These are phyloP conservation scores for Fusarium guadeloupense DNA, from an alignment of 2,329 filamentous ascomycete species.

Conservation along the genomic window DNA sequence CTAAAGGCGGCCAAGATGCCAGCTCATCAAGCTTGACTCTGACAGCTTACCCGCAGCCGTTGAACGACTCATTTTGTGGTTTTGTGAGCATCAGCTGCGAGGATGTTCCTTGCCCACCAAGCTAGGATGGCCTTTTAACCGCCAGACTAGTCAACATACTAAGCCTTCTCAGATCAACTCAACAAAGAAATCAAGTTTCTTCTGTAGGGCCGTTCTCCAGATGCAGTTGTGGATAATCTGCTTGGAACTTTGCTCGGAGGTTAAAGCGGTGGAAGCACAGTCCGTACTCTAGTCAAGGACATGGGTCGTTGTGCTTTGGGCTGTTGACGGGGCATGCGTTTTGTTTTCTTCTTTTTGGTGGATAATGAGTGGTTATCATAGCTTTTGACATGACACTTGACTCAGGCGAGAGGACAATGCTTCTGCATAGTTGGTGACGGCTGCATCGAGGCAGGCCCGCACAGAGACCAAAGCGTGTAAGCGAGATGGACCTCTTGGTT, in stretches of 20 bases:
- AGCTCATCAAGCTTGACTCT: conserved; percentile 30
- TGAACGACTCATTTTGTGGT: conserved; percentile 5
- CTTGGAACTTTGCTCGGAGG: conserved; percentile 12
- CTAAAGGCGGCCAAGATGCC: conserved; percentile 11
- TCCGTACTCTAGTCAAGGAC: conserved; percentile 6
- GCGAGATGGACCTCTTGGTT: not conserved
- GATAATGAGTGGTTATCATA: not conserved
- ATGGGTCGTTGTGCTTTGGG: not conserved
- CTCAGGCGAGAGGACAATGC: conserved; percentile 1
- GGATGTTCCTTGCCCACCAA: conserved; percentile 20
- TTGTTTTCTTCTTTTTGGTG: not conserved
- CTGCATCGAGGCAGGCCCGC: conserved; percentile 7
- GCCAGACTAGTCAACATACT: conserved; percentile 30
- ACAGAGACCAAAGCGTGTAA: conserved; percentile 19
- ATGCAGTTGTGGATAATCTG: conserved; percentile 17
- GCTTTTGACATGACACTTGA: conserved; percentile 3
- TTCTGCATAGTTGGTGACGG: not conserved
- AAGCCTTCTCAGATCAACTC: conserved; percentile 23
- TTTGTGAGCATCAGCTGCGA: conserved; percentile 15
- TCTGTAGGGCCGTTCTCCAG: conserved; percentile 3
- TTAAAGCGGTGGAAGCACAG: conserved; percentile 3
- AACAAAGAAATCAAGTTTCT: conserved; percentile 36
- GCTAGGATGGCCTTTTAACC: conserved; percentile 33
- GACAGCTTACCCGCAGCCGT: conserved; percentile 9
- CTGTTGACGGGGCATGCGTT: not conserved